Conservation (phyloP, 306 rosid species). For the Castanea mollissima region DNA sequence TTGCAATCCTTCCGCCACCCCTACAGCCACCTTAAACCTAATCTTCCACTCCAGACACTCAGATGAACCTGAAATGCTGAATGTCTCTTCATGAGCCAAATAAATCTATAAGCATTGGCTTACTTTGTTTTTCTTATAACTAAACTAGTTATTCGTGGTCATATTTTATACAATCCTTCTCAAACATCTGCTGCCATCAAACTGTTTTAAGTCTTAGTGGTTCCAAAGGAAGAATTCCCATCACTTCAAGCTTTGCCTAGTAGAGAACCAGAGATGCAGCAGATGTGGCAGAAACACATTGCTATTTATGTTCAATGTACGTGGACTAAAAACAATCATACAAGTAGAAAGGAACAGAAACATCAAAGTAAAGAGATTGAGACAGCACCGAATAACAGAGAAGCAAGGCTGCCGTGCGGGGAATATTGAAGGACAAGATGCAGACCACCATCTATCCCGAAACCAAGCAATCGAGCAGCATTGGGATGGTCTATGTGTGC, state of each 20-base stretch:
- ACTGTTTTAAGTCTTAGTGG: too few species aligned
- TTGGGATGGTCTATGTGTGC: conserved; percentile 85
- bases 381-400: conserved; percentile 65
- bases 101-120: background rate
- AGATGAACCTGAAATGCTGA: conserved; percentile 49
- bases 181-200: too few species aligned
- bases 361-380: conserved; percentile 9
- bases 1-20: conserved; percentile 75
- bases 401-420: conserved; percentile 79
- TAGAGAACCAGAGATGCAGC: background rate
- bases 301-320: too few species aligned
- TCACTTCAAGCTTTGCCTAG: too few species aligned
- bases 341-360: conserved; percentile 4
- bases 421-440: conserved; percentile 78
- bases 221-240: too few species aligned
- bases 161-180: too few species aligned
- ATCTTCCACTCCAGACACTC: conserved; percentile 65
- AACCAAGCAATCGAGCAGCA: conserved; percentile 77
- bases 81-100: conserved; percentile 27
- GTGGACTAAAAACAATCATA: too few species aligned
- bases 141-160: too few species aligned
- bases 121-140: too few species aligned
- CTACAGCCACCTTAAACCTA: conserved; percentile 78
- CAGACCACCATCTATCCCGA: conserved; percentile 71
- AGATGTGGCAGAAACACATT: too few species aligned